Evolutionary conservation across 169 alveolate genomes (phyloP).

Genomic region (Eimeria sp.): DNA sequence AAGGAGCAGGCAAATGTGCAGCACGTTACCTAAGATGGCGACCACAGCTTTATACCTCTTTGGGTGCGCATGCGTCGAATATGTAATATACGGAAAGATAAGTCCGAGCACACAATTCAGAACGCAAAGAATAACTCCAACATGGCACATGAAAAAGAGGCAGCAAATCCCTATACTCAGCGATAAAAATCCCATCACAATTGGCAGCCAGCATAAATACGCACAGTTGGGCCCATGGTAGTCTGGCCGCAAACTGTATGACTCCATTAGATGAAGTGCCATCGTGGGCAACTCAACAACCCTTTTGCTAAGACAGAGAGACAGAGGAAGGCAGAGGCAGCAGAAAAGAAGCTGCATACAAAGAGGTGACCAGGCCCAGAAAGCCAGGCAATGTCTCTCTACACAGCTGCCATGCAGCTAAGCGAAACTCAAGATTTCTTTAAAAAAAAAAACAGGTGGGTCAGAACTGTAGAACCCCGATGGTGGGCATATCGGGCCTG

Average conservation of each 20-base stretch:
- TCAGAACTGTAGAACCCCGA: background rate
- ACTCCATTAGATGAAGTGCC: background rate
- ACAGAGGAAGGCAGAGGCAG: no score
- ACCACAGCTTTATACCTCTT: slow-evolving; percentile 17
- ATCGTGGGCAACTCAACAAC: background rate
- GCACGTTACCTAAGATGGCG: slow-evolving; percentile 15
- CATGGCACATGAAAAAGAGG: slow-evolving; percentile 2
- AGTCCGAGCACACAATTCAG: background rate
- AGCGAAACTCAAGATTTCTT: background rate
- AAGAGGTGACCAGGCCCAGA: background rate
- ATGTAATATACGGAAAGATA: background rate
- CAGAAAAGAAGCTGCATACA: background rate
- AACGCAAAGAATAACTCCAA: slow-evolving; percentile 7
- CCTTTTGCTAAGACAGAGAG: background rate
- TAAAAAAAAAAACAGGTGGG: background rate
- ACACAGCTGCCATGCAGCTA: background rate
- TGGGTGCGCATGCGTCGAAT: slow-evolving; percentile 12
- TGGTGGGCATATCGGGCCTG: background rate
- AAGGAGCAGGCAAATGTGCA: background rate
- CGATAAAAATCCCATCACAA: slow-evolving; percentile 21
- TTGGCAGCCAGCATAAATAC: slow-evolving; percentile 23
- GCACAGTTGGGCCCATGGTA: slow-evolving; percentile 13
- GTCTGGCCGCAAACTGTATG: background rate
- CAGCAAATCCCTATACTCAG: slow-evolving; percentile 36
- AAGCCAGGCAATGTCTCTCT: background rate